A percentile compares a stretch with the other conserved stretches of the same genome.
Evolutionary conservation across 257 asterid species (phyloP).

Genomic region (Verbascum thapsus): DNA sequence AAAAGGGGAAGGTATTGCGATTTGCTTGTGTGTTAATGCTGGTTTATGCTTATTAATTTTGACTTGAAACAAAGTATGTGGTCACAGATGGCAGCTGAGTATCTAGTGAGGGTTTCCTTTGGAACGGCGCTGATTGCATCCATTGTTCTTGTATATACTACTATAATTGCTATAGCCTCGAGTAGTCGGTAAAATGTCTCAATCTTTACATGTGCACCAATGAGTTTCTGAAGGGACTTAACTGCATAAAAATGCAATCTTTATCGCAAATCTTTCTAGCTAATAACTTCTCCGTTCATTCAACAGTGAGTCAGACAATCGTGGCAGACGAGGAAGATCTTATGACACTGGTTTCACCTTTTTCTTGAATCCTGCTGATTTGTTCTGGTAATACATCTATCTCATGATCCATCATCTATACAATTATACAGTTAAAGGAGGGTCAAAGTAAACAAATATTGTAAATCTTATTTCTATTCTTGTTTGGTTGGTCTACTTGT

Average conservation of each 20-base stretch:
- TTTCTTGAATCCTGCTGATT: conserved; percentile 68
- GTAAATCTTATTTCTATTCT: too few relatives aligned
- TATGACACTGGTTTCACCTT: conserved; percentile 60
- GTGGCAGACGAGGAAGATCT: conserved; percentile 89
- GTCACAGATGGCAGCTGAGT: conserved; percentile 84
- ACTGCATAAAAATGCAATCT: conserved; percentile 12
- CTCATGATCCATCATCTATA: conserved; percentile 21
- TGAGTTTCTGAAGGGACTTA: conserved; percentile 15
- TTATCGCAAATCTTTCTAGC: not conserved
- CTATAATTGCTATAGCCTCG: conserved; percentile 75
- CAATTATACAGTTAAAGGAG: conserved; percentile 13
- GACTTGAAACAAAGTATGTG: conserved; percentile 25
- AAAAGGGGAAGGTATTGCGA: conserved; percentile 80
- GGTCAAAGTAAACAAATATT: not conserved
- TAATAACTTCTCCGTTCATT: conserved; percentile 14
- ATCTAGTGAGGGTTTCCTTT: conserved; percentile 85
- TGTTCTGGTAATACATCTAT: conserved; percentile 68
- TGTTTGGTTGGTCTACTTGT: conserved; percentile 11
- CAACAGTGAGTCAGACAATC: conserved; percentile 75
- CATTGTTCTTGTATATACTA: conserved; percentile 77
- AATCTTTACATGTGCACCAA: conserved; percentile 23
- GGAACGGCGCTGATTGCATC: conserved; percentile 98
- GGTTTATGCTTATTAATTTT: conserved; percentile 17
- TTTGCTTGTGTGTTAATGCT: conserved; percentile 19
- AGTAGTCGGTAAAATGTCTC: conserved; percentile 68